phyloP scores from a whole-genome alignment of 805 yeast species.

The Allodekkera sacchari region DNA sequence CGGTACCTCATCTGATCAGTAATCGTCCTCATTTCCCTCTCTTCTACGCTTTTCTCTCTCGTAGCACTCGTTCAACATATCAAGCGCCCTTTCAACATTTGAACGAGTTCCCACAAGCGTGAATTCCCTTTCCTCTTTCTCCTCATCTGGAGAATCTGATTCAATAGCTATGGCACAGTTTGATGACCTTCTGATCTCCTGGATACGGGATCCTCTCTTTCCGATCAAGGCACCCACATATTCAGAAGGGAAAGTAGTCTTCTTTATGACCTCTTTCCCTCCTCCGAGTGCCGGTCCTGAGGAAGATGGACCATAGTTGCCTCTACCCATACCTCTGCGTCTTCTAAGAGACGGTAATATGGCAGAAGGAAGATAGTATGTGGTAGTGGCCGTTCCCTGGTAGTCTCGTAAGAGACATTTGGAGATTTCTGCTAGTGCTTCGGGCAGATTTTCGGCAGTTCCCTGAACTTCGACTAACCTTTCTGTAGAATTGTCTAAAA shows the following conservation, averaged over 20 bases:
- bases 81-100: constrained; percentile 51
- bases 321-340: constrained; percentile 6
- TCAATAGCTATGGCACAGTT: constrained; percentile 76
- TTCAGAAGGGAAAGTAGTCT: constrained; percentile 61
- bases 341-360: constrained; percentile 7
- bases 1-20: no score
- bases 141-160: constrained; percentile 57
- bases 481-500: constrained; percentile 73
- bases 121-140: constrained; percentile 56
- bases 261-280: constrained; percentile 29
- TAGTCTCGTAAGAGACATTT: constrained; percentile 69
- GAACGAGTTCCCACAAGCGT: constrained; percentile 56
- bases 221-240: constrained; percentile 90
- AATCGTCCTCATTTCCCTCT: constrained; percentile 8
- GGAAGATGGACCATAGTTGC: no score
- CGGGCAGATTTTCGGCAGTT: constrained; percentile 50
- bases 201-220: constrained; percentile 76
- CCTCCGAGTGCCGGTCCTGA: no score
- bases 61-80: constrained; percentile 44
- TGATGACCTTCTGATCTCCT: constrained; percentile 69
- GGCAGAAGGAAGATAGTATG: constrained; percentile 49
- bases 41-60: constrained; percentile 43
- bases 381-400: constrained; percentile 56
- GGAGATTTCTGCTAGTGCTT: constrained; percentile 50
- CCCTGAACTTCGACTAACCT: constrained; percentile 86